phyloP scores from a whole-genome alignment of 352 stramenopile genomes.

The Phytophthora crassamura region DNA sequence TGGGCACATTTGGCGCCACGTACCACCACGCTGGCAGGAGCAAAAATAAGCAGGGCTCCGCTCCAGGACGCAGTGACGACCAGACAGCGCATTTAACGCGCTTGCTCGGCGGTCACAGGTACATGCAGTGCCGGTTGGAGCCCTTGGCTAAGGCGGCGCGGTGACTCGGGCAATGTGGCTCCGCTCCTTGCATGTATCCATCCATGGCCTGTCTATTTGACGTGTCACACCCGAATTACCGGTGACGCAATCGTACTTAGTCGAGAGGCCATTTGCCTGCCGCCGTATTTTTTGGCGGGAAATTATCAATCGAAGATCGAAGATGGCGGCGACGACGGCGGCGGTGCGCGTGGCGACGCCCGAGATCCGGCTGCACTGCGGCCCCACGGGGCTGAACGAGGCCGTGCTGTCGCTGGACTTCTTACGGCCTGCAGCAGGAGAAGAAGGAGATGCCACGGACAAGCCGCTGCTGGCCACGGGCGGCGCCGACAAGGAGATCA shows the following conservation, averaged over 20 bases:
- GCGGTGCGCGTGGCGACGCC: conserved; percentile 73
- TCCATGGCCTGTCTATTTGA: conserved; percentile 5
- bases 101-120: not conserved
- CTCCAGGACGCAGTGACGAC: not conserved
- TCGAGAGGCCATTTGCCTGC: not conserved
- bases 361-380: conserved; percentile 89
- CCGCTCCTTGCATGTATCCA: conserved; percentile 7
- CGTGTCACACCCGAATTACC: not conserved
- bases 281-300: conserved; percentile 11
- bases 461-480: conserved; percentile 71
- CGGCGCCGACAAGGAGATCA: conserved; percentile 91
- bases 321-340: not conserved
- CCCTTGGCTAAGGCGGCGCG: not conserved
- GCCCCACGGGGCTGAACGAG: conserved; percentile 88
- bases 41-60: not conserved
- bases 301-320: not conserved
- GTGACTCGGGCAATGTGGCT: not conserved
- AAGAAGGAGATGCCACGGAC: not conserved
- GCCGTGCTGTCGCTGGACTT: conserved; percentile 88
- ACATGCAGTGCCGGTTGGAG: not conserved
- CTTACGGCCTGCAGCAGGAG: conserved; percentile 32
- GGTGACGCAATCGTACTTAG: conserved; percentile 11
- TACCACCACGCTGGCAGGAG: conserved; percentile 7
- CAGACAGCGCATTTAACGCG: not conserved
- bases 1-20: conserved; percentile 7